Evolutionary conservation across 2,329 filamentous ascomycete species (phyloP).

Genomic region (Aspergillaceae sp.): DNA sequence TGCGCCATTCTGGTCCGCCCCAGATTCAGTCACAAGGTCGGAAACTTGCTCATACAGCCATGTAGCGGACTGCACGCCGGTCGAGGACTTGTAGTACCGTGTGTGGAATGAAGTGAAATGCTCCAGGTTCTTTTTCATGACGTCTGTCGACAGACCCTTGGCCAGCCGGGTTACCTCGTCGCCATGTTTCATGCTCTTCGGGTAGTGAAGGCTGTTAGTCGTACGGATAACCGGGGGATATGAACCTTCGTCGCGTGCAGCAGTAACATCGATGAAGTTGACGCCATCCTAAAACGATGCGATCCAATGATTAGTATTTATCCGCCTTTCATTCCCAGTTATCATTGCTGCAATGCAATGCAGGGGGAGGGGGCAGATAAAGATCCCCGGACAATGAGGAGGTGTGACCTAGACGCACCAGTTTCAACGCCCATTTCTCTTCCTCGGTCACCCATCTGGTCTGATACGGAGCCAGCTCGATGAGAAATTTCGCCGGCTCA

Average conservation of each 20-base stretch:
- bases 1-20: constrained; percentile 58
- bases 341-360: too few relatives aligned
- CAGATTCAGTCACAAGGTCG: constrained; percentile 60
- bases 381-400: too few relatives aligned
- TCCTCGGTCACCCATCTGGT: constrained; percentile 85
- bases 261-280: constrained; percentile 92
- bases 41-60: constrained; percentile 76
- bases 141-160: constrained; percentile 60
- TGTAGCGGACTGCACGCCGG: constrained; percentile 72
- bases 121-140: constrained; percentile 70
- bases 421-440: constrained; percentile 83
- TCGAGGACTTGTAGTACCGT: constrained; percentile 50
- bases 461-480: constrained; percentile 77
- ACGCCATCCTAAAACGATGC: constrained; percentile 55
- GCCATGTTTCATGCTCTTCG: constrained; percentile 56
- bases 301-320: neutral
- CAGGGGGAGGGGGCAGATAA: too few relatives aligned
- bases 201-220: constrained; percentile 50
- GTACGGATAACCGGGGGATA: constrained; percentile 39
- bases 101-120: constrained; percentile 55
- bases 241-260: constrained; percentile 52
- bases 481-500: constrained; percentile 55
- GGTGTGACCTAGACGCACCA: constrained; percentile 47
- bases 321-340: neutral
- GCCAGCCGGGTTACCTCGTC: constrained; percentile 60